phyloP scores from a whole-genome alignment of 257 asterid species.

The Buddleja alternifolia region DNA sequence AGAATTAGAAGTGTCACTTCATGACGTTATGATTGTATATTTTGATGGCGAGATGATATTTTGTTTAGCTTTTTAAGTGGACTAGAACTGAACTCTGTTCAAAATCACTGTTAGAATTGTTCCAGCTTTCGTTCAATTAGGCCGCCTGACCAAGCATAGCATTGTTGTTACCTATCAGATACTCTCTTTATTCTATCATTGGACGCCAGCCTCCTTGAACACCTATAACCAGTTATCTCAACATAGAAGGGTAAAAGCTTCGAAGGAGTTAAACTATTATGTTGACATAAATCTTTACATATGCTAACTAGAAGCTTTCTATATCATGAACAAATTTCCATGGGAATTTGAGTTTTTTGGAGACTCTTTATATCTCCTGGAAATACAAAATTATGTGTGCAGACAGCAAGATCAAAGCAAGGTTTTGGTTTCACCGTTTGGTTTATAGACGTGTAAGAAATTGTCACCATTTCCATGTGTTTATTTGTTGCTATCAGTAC shows the following conservation, averaged over 20 bases:
- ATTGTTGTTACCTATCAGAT: neutral
- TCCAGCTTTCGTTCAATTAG: neutral
- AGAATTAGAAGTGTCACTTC: neutral
- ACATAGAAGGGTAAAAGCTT: slow-evolving; percentile 8
- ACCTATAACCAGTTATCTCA: neutral
- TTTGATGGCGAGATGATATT: neutral
- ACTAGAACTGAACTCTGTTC: neutral
- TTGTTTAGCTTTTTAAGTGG: neutral
- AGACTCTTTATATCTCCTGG: no score
- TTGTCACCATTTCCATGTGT: neutral
- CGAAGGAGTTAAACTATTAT: slow-evolving; percentile 3
- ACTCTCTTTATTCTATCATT: neutral
- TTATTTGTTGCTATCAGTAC: neutral
- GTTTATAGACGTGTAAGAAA: neutral
- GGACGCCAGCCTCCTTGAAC: neutral
- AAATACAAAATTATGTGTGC: neutral
- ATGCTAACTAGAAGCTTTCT: neutral
- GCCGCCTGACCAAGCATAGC: neutral
- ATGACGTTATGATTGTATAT: neutral
- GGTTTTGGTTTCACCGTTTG: neutral
- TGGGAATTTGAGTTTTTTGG: neutral
- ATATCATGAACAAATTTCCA: neutral
- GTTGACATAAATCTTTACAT: neutral
- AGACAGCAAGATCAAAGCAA: neutral
- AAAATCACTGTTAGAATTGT: neutral